Base-by-base conservation (phyloP, 2,329 filamentous ascomycete species). In the Fusarium proliferatum region DNA sequence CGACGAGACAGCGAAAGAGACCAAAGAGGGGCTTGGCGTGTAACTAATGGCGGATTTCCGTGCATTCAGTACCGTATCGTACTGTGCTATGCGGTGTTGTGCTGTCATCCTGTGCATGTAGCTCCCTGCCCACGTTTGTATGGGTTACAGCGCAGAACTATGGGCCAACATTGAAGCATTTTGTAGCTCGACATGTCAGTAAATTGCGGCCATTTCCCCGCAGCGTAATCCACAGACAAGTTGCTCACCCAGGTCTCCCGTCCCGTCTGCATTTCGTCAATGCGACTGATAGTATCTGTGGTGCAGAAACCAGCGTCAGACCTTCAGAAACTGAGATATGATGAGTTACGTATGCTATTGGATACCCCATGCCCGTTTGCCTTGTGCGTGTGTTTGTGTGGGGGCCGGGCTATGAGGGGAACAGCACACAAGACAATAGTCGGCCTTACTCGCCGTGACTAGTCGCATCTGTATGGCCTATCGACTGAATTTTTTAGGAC, bases 291-390 rank as follows among this genome's bases (percentile, higher is more conserved):
- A 70, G 53, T 48, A 41, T 61, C 33, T 36, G 46, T 58, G 51
- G 65, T 42, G 62, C 33, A 57, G 49, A 63, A 61, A 61, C 58
- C 52, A 59, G 67, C 64, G 63, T 62, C 73, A 33, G 60, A 43
- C 43, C n/a, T n/a, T 59, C 15, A 64, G 57, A 77, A 78, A 74
- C 68, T 78, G 76, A 78, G 71, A 77, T 74, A 58, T 78, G 63
- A 65, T 42, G 64, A 57, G 64, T 61, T 63, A 55, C 41, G 64
- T 51, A 55, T 36, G 58, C 64, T 59, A 76, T 71, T 78, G 69
- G 73, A 62, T 60, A 61, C 53, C 62, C 45, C 39, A 36, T 67
- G 45, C 53, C 58, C 48, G 64, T 67, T 48, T 60, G 53, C 28
- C 55, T 60, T 60, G 42, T 46, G 61, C 43, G 46, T 61, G 45